Evolutionary conservation across 257 asterid genomes (phyloP).

Genomic region (Thymus mandschuricus): DNA sequence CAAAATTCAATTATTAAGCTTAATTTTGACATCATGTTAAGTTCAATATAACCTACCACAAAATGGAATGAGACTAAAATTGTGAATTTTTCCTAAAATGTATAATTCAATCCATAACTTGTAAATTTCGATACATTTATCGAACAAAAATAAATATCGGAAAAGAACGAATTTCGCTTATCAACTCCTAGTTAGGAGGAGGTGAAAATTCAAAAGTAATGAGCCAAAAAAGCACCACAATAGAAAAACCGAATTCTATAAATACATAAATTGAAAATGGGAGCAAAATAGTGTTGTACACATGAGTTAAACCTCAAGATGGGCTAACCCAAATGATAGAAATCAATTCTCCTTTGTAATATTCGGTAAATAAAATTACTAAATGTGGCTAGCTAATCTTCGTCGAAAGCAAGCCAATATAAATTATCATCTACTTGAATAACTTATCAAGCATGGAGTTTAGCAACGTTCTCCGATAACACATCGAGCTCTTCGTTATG

Average conservation of each 20-base stretch:
- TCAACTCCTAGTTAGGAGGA: neutral
- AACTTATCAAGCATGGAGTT: slow-evolving; percentile 43
- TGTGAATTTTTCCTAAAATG: too few species aligned
- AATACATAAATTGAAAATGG: neutral
- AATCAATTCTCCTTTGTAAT: neutral
- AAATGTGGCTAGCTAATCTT: neutral
- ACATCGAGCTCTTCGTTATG: slow-evolving; percentile 51
- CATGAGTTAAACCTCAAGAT: neutral
- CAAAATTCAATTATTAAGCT: too few species aligned
- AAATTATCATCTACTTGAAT: slow-evolving; percentile 1
- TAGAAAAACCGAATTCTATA: neutral
- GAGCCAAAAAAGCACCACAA: neutral
- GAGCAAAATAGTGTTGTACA: slow-evolving; percentile 14
- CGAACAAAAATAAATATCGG: too few species aligned
- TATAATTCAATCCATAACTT: too few species aligned
- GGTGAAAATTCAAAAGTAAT: neutral
- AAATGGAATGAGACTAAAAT: too few species aligned
- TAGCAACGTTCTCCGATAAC: slow-evolving; percentile 52
- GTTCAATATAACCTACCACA: too few species aligned
- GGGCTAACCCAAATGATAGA: neutral
- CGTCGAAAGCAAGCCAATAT: neutral
- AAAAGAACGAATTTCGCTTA: too few species aligned
- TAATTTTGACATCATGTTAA: too few species aligned
- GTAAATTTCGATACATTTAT: too few species aligned
- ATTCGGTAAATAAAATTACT: neutral